Evolutionary conservation across 306 rosid genomes (phyloP).

Genomic region (Quercus glauca): DNA sequence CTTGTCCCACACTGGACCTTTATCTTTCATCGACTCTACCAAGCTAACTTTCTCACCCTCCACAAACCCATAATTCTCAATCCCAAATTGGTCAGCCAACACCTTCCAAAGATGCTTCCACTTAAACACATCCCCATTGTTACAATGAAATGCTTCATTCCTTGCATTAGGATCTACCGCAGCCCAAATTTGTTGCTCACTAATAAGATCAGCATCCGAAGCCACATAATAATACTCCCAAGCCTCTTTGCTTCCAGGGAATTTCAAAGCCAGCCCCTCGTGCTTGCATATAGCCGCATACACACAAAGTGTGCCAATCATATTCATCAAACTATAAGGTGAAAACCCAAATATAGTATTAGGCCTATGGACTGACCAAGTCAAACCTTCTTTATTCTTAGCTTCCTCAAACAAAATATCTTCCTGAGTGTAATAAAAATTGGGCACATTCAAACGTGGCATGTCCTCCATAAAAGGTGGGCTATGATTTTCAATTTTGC

Average conservation of each 20-base stretch:
- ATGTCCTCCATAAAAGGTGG: constrained; percentile 67
- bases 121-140: constrained; percentile 59
- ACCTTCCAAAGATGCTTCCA: constrained; percentile 72
- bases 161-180: constrained; percentile 63
- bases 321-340: too few relatives aligned
- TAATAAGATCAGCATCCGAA: too few relatives aligned
- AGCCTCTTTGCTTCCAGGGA: too few relatives aligned
- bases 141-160: constrained; percentile 62
- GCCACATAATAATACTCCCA: too few relatives aligned
- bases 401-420: constrained; percentile 45
- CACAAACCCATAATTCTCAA: constrained; percentile 56
- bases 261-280: too few relatives aligned
- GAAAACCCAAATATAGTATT: constrained; percentile 41
- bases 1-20: constrained; percentile 56
- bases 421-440: constrained; percentile 55
- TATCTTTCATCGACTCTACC: constrained; percentile 50
- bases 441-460: constrained; percentile 44
- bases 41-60: constrained; percentile 30
- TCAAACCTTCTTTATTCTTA: constrained; percentile 39
- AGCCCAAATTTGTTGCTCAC: constrained; percentile 34
- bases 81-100: constrained; percentile 63
- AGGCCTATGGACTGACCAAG: constrained; percentile 66
- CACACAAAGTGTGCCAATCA: too few relatives aligned
- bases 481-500: constrained; percentile 34
- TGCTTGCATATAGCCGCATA: too few relatives aligned